These are phyloP conservation scores for Penstemon eatonii DNA, from an alignment of 257 asterid species.

Conservation along the genomic window DNA sequence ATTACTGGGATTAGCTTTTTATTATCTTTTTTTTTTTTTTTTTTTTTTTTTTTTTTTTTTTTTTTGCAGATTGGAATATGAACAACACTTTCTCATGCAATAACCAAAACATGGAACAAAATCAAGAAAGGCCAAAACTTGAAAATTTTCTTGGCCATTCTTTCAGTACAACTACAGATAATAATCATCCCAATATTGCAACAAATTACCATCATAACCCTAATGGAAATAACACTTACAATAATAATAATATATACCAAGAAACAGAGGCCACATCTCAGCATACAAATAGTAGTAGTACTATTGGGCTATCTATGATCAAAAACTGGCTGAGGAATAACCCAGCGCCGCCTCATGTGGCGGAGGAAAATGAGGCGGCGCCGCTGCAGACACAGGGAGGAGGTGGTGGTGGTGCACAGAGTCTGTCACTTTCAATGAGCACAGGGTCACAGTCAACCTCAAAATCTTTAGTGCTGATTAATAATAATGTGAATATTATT, in stretches of 20 bases:
- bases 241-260: slow-evolving; percentile 30
- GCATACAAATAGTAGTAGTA: slow-evolving; percentile 22
- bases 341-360: slow-evolving; percentile 31
- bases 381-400: slow-evolving; percentile 2
- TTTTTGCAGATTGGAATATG: slow-evolving; percentile 57
- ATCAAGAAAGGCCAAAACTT: slow-evolving; percentile 51
- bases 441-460: slow-evolving; percentile 49
- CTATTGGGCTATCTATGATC: slow-evolving; percentile 77
- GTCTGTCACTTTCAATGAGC: slow-evolving; percentile 75
- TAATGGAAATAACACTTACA: neutral
- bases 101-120: slow-evolving; percentile 30
- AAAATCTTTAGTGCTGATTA: too few species aligned
- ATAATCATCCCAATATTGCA: neutral
- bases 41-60: neutral
- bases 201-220: neutral
- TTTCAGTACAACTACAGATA: slow-evolving; percentile 28
- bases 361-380: slow-evolving; percentile 27
- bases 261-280: slow-evolving; percentile 33
- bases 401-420: slow-evolving; percentile 32
- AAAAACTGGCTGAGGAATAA: slow-evolving; percentile 74
- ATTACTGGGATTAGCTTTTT: neutral
- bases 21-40: neutral
- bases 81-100: slow-evolving; percentile 47
- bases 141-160: slow-evolving; percentile 62
- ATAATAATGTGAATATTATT: neutral